Evolutionary conservation across 1,139 yeast species (phyloP).

Genomic region (Saccharomyces hybrid): DNA sequence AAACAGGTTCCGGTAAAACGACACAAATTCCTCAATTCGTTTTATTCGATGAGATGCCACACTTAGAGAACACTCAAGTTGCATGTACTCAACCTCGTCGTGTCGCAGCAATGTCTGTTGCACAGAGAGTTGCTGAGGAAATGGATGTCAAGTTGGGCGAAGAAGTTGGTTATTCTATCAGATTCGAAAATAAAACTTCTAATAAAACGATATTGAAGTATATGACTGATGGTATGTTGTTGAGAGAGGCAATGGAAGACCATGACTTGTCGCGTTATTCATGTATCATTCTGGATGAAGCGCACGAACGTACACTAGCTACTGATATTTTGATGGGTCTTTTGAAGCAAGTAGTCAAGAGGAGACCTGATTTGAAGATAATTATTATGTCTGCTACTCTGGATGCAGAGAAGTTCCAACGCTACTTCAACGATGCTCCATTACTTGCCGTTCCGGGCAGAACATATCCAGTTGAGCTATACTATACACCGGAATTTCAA

Average conservation of each 20-base stretch:
- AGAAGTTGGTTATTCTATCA: slow-evolving; percentile 87
- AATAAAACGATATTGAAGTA: slow-evolving; percentile 78
- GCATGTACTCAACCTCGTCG: slow-evolving; percentile 98
- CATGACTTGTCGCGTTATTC: slow-evolving; percentile 73
- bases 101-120: slow-evolving; percentile 97
- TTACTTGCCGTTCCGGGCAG: slow-evolving; percentile 95
- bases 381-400: slow-evolving; percentile 96
- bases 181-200: slow-evolving; percentile 86
- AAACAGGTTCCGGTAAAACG: slow-evolving; percentile 96
- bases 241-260: slow-evolving; percentile 97
- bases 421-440: slow-evolving; percentile 85
- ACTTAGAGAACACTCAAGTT: slow-evolving; percentile 65
- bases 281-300: slow-evolving; percentile 92
- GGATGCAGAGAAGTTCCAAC: slow-evolving; percentile 93
- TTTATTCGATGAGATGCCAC: slow-evolving; percentile 85
- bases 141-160: slow-evolving; percentile 87
- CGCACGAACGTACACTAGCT: slow-evolving; percentile 94
- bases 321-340: slow-evolving; percentile 97
- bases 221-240: slow-evolving; percentile 98
- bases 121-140: slow-evolving; percentile 92
- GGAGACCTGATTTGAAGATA: slow-evolving; percentile 83
- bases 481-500: slow-evolving; percentile 94
- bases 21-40: slow-evolving; percentile 97
- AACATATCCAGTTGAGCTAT: slow-evolving; percentile 94
- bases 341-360: slow-evolving; percentile 65